Base-by-base conservation (phyloP, 306 rosid species). In the Cucurbita maxima region DNA sequence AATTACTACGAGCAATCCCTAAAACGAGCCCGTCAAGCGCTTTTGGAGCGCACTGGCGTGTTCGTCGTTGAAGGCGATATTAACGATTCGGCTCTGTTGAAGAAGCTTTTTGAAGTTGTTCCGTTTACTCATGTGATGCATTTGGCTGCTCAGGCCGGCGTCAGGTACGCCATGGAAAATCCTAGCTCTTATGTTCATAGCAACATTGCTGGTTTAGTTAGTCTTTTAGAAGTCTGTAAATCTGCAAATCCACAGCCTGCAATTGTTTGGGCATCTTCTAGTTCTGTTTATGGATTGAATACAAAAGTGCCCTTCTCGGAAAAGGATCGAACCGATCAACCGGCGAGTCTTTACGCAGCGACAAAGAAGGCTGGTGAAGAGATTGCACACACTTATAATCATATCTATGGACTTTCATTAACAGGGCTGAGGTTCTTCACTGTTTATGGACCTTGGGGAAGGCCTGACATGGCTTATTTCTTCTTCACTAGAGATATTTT, bases 351-450 rank as follows among this genome's bases (percentile, higher is more conserved):
- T 18, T 92, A 92, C 79, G 98, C 98, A 1, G 98, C 98, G 8
- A 90, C 98, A 18, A 92, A 92, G 87, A 92, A 92, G 69, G 98
- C 96, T n/a, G 98, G 98, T 50, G 98, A 92, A 75, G 98, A 92
- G 71, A 90, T 92, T 82, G 98, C 98, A 2, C 98, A 92, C 72
- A 90, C 96, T 67, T 92, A 92, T 54, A 92, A 92, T 79, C 96
- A 92, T 77, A 90, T 92, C 22, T 88, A 92, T 54, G 98, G 98
- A 6, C 96, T 94, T 62, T 90, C 98, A 8, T 81, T 94, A 22
- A 94, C 98, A 0, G 98, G 97, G 15, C 81, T 94, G 82, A 37
- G 98, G 25, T 94, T 94, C 76, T 94, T 94, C 72, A 94, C 98
- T 13, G 98, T 94, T 78, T 94, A 94, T 83, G 98, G 98, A 5